Base-by-base conservation (phyloP, 169 alveolate species). In the Cryptosporidium canis region DNA sequence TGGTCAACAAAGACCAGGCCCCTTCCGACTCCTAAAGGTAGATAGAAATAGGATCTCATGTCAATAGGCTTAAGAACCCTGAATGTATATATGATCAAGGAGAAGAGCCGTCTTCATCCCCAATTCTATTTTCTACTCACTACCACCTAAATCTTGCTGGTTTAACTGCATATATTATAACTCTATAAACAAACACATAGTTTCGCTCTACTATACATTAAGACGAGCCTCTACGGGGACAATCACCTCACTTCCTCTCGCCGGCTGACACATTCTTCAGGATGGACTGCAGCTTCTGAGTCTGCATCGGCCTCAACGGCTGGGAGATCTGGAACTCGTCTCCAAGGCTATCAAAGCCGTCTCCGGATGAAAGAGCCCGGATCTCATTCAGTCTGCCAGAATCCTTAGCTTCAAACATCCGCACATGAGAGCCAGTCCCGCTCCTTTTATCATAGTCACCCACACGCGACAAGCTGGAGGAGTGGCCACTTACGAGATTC, bases 281-380 rank as follows among this genome's bases (percentile, higher is more conserved):
- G 11, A 77, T 56, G 24, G 87, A 77, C 29, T 77, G 87, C 29
- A 77, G 47, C 39, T 77, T 77, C 33, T 77, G 87, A 6, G 87
- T 58, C 61, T 77, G 87, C 6, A 55, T 9, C n/a, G 87, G 87
- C 3, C 44, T 77, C 33, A 77, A 39, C 11, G 87, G 35, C 44
- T 56, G 44, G 16, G 67, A 14, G 21, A 33, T 16, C 31, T 51
- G 27, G 33, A 70, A 21, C 14, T 45, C 64, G 12, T 6, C 24
- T n/a, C 14, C 7, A 3, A 51, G 7, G 8, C 24, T 0, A n/a
- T 51, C 35, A 51, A 21, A 51, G 27, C 16, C 1, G 18, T 51
- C 24, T 33, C 7, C 24, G 4, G 35, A 51, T 18, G 63, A 18
- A 2, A 33, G 24, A 7, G 33, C n/a, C 27, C 8, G 63, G 14